Base-by-base conservation (phyloP, 2,329 filamentous ascomycete genomes). In the Colletotrichum sp. region DNA sequence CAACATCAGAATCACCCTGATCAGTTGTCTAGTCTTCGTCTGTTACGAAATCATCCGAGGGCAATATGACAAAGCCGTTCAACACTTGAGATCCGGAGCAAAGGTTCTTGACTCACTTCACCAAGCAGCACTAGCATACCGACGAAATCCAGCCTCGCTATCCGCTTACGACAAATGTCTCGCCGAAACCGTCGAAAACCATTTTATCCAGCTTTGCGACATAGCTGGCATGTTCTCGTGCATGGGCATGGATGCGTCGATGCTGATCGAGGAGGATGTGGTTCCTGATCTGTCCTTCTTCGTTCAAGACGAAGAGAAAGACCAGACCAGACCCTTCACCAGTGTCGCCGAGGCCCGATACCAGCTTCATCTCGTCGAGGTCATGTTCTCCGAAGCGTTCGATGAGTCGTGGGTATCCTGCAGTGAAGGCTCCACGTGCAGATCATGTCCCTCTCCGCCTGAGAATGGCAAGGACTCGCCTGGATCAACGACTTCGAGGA, bases 231-330 rank as follows among this genome's bases (percentile, higher is more conserved):
- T 75, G 72, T 75, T 75, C 16, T 55, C 55, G 2, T 72, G 63
- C n/a, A 66, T 75, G 55, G 72, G 72, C 52, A 67, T 75, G 72
- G 69, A 72, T 28, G 63, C 69, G 13, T 67, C 72, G 1, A 68
- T 72, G 69, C 63, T 75, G 1, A 68, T 64, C 39, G 72, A 75
- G n/a, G 30, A 65, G n/a, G 62, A 67, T 16, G 24, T 75, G 4
- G n/a, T 75, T 4, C 72, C 72, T 16, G 72, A 75, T 24, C 24
- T 75, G 13, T 64, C 72, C 18, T 75, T 72, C 39, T 75, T 75
- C 28, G 60, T 62, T 30, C 52, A 49, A 16, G 49, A 62, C 21
- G 63, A 72, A 21, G 55, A 28, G 24, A 28, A 32, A n/a, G 30
- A 67, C 34, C 4, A 18, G 8, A 32, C 13, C 36, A 36, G 10